These are phyloP conservation scores for Aspergillus caelatus DNA, from an alignment of 2,329 filamentous ascomycete species.

Conservation along the genomic window DNA sequence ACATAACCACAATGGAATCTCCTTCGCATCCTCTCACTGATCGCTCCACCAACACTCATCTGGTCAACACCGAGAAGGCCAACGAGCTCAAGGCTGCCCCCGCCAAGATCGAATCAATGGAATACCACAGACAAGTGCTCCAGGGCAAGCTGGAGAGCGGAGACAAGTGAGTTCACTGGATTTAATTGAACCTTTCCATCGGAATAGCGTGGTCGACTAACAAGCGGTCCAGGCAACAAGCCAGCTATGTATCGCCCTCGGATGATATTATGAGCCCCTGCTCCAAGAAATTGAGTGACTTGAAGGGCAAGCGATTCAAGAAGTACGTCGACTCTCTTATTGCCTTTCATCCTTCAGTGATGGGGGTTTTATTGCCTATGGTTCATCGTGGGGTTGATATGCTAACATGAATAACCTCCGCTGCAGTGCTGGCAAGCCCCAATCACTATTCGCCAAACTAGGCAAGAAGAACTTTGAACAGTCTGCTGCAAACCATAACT, in stretches of 20 bases:
- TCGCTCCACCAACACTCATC: conserved; percentile 47
- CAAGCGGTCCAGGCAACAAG: conserved; percentile 27
- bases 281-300: conserved; percentile 52
- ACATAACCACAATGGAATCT: conserved; percentile 33
- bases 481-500: conserved; percentile 26
- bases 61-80: conserved; percentile 30
- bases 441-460: conserved; percentile 51
- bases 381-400: not conserved
- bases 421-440: conserved; percentile 43
- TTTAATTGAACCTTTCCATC: not conserved
- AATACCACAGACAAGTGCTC: conserved; percentile 46
- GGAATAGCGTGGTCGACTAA: conserved; percentile 4
- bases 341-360: not conserved
- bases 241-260: conserved; percentile 51
- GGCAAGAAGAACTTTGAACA: conserved; percentile 50
- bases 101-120: conserved; percentile 41
- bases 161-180: conserved; percentile 37
- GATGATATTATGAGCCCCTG: conserved; percentile 55
- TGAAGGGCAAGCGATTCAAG: conserved; percentile 54
- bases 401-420: conserved; percentile 1
- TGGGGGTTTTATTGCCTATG: too few species aligned
- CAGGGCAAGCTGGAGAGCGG: conserved; percentile 44
- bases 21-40: conserved; percentile 40
- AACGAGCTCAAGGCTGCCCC: conserved; percentile 37
- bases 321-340: conserved; percentile 37